Percentiles rank a stretch among this genome's conserved stretches.
Evolutionary conservation across 2,329 filamentous ascomycete species (phyloP).

Genomic region (Xylariaceae sp.): DNA sequence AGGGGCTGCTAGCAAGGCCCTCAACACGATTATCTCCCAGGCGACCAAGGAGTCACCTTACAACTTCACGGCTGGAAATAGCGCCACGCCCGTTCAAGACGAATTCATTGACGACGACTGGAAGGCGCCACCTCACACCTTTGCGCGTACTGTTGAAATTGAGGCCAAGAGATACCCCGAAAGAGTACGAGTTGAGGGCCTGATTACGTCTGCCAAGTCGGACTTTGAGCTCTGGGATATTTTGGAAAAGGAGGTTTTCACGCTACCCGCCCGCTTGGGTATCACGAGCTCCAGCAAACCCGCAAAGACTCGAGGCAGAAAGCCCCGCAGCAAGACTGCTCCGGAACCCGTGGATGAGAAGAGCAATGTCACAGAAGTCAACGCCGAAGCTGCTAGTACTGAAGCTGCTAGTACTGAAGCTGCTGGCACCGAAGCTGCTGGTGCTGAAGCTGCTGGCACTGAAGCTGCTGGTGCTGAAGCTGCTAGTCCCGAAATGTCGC

Average conservation of each 20-base stretch:
- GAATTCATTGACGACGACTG: slow-evolving; percentile 18
- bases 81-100: not conserved
- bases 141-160: slow-evolving; percentile 32
- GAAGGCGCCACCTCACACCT: slow-evolving; percentile 22
- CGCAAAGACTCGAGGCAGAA: slow-evolving; percentile 1
- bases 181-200: slow-evolving; percentile 45
- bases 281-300: slow-evolving; percentile 34
- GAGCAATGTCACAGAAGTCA: not conserved
- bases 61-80: not conserved
- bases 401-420: no score
- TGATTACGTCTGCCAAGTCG: slow-evolving; percentile 51
- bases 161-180: slow-evolving; percentile 42
- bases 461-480: no score
- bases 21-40: slow-evolving; percentile 32
- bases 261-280: slow-evolving; percentile 51
- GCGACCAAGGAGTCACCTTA: not conserved
- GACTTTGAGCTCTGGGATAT: slow-evolving; percentile 64
- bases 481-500: not conserved
- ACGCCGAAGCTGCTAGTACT: no score
- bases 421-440: not conserved
- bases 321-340: slow-evolving; percentile 8
- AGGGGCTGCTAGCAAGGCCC: slow-evolving; percentile 35
- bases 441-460: not conserved
- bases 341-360: not conserved
- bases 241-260: slow-evolving; percentile 63